A percentile compares a stretch with the other conserved stretches of the same genome.
These are phyloP conservation scores for Didymella pinodella DNA, from an alignment of 2,329 filamentous ascomycete species.

Conservation along the genomic window DNA sequence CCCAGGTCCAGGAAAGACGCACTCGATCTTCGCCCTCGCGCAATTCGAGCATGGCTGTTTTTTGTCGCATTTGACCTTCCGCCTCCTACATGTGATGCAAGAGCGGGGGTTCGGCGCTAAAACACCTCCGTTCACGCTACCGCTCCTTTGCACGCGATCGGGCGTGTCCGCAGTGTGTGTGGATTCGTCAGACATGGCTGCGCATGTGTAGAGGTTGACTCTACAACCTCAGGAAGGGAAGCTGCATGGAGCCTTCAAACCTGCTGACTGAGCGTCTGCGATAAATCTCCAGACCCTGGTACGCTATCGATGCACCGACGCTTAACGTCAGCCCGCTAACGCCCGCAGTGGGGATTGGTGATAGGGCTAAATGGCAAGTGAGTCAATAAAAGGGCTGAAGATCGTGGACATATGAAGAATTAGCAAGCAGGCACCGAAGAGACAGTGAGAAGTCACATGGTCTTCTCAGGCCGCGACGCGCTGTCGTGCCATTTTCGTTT, in stretches of 20 bases:
- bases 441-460: background rate
- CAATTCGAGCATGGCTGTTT: conserved; percentile 79
- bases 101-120: conserved; percentile 40
- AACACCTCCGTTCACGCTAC: conserved; percentile 28
- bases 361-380: conserved; percentile 6
- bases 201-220: background rate
- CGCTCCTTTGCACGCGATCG: conserved; percentile 33
- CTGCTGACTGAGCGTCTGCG: conserved; percentile 9
- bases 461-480: background rate
- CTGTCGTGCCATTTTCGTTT: conserved; percentile 1
- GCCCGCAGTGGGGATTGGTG: conserved; percentile 18
- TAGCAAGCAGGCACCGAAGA: background rate
- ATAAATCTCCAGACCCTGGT: conserved; percentile 9
- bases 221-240: background rate
- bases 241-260: background rate
- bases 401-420: background rate
- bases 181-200: conserved; percentile 39
- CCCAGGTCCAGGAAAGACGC: conserved; percentile 77
- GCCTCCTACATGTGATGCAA: conserved; percentile 49
- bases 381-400: conserved; percentile 7
- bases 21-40: conserved; percentile 72
- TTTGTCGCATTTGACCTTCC: conserved; percentile 82
- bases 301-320: conserved; percentile 22
- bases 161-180: conserved; percentile 26
- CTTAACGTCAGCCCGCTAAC: conserved; percentile 14